Evolutionary conservation across 2,329 filamentous ascomycete species (phyloP).

Genomic region (Aspergillus brunneoviolaceus): DNA sequence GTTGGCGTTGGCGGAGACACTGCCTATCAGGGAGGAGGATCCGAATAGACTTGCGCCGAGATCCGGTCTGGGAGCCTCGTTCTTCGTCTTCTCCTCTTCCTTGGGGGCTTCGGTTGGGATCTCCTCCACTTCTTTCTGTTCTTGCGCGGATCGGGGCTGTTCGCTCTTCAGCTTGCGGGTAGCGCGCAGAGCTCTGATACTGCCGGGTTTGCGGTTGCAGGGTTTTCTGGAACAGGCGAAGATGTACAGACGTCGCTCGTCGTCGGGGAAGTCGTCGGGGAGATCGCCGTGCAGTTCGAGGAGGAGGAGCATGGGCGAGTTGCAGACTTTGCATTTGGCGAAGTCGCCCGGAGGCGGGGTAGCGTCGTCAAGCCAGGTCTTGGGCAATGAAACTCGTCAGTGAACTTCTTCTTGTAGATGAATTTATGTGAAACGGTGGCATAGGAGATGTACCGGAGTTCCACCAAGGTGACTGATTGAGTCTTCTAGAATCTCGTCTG

Average conservation of each 20-base stretch:
- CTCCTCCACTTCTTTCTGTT: constrained; percentile 21
- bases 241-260: constrained; percentile 85
- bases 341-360: constrained; percentile 71
- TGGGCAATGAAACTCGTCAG: constrained; percentile 17
- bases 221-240: constrained; percentile 75
- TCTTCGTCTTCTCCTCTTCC: constrained; percentile 17
- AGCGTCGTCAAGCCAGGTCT: constrained; percentile 81
- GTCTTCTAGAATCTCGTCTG: constrained; percentile 75
- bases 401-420: neutral
- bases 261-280: constrained; percentile 78
- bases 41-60: constrained; percentile 64
- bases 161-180: constrained; percentile 51
- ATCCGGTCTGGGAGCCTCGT: constrained; percentile 34
- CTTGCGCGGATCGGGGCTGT: constrained; percentile 31
- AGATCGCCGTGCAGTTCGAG: constrained; percentile 90
- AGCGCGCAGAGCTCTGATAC: constrained; percentile 72
- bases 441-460: constrained; percentile 65
- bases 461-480: constrained; percentile 86
- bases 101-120: constrained; percentile 14
- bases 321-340: constrained; percentile 85
- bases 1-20: constrained; percentile 47
- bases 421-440: neutral
- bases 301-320: constrained; percentile 76
- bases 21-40: constrained; percentile 40
- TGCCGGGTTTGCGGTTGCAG: constrained; percentile 80